Evolutionary conservation across 2,329 filamentous ascomycete genomes (phyloP), one percentile per base, ranked within the genome.

Genomic region (Colletotrichum scovillei): DNA sequence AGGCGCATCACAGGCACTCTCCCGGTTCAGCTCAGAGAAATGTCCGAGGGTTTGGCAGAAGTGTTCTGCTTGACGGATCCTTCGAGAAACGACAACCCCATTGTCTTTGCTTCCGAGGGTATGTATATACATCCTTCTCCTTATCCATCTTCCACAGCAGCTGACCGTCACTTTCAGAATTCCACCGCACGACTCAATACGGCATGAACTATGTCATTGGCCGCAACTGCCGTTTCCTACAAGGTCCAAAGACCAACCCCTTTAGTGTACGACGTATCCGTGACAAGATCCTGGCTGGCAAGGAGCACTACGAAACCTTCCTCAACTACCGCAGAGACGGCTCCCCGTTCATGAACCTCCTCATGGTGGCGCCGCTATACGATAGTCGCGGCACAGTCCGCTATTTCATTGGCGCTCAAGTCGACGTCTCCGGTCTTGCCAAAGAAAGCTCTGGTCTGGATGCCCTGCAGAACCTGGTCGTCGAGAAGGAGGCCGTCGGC

Each of bases 311-410:
- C 67, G 94, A 95, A 77, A 90, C 94, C 0, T 91, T 95, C 68
- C 82, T 95, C 49, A 95, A 95, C 80, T 95, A 94, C 78, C 89
- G 92, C 38, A 89, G 92, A n/a, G 93, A 95, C 76, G 93, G 93
- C 0, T 93, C 92, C 0, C 92, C 92, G 0, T 95, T 95, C 78
- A 92, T 95, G 88, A 95, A 95, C 74, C 85, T 95, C 2, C 85
- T 94, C 28, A 93, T 94, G 90, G 88, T 90, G n/a, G 91, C 92
- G 1, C 93, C 92, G 0, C 83, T 95, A 0, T 89, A 91, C 75
- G 93, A 95, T 78, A 92, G 89, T 57, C 87, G 89, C 22, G 93
- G 93, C 2, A 85, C 86, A 0, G 86, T 93, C 1, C 88, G 92
- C 32, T 95, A 94, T 79, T 82, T 90, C 77, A 90, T 95, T 67